phyloP scores from a whole-genome alignment of 2,329 filamentous ascomycete genomes.

The Venturia oleaginea region DNA sequence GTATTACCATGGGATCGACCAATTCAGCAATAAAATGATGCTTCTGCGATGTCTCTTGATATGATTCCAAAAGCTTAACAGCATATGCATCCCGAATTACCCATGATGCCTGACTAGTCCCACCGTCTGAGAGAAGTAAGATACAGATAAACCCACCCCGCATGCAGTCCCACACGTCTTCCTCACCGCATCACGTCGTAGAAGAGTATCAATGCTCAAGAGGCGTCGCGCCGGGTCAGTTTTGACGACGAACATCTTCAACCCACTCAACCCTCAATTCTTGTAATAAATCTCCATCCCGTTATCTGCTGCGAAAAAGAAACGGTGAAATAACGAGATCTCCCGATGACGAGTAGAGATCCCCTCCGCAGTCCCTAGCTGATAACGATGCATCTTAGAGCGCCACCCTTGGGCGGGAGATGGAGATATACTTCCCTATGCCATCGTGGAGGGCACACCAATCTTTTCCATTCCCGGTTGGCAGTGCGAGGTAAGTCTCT shows the following conservation, averaged over 20 bases:
- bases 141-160: too few relatives aligned
- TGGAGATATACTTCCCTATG: background rate
- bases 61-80: background rate
- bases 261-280: background rate
- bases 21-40: background rate
- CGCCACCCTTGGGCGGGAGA: background rate
- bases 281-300: background rate
- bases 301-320: background rate
- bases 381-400: background rate
- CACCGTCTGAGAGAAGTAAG: too few relatives aligned
- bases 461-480: background rate
- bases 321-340: background rate
- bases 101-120: too few relatives aligned
- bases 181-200: background rate
- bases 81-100: too few relatives aligned
- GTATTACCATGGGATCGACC: background rate
- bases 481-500: background rate
- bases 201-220: background rate
- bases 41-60: background rate
- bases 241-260: background rate
- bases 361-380: background rate
- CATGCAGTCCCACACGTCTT: background rate
- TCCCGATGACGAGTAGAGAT: conserved; percentile 5
- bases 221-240: background rate
- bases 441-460: background rate